Conservation (phyloP, 768 basidiomycete species). For the Cystobasidiopsis lactophilus region DNA sequence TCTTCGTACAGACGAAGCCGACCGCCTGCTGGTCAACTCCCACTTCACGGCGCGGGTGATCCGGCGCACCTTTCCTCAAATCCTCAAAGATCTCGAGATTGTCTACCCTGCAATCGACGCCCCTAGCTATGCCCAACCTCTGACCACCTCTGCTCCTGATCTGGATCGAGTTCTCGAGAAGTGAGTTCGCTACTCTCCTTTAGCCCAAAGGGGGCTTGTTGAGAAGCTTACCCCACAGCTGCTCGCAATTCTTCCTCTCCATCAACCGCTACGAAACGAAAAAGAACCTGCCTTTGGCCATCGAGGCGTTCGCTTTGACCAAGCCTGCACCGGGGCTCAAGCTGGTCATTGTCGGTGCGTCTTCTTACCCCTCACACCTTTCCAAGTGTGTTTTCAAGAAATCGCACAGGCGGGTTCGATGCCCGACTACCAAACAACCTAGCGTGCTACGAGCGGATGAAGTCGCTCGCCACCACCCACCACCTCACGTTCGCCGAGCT, state of each 20-base stretch:
- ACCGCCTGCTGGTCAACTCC: slow-evolving; percentile 78
- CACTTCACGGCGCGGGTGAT: slow-evolving; percentile 70
- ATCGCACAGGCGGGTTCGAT: slow-evolving; percentile 58
- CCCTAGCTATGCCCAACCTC: neutral
- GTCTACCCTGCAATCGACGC: slow-evolving; percentile 84
- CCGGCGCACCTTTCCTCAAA: slow-evolving; percentile 46
- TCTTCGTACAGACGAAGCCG: slow-evolving; percentile 71
- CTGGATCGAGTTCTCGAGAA: slow-evolving; percentile 4
- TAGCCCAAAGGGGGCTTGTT: no score
- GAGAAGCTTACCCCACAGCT: no score
- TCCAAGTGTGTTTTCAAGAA: neutral
- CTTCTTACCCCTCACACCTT: neutral
- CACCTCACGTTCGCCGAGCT: slow-evolving; percentile 29
- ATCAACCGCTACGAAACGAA: slow-evolving; percentile 90
- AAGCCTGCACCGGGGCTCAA: slow-evolving; percentile 30
- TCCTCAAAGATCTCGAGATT: slow-evolving; percentile 42
- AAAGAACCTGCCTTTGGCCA: slow-evolving; percentile 68
- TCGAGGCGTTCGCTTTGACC: slow-evolving; percentile 49
- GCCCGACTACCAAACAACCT: slow-evolving; percentile 66
- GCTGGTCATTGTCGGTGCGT: slow-evolving; percentile 54
- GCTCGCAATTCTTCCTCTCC: slow-evolving; percentile 50
- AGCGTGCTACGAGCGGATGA: slow-evolving; percentile 37
- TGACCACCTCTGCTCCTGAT: no score
- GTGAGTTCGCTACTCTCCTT: neutral
- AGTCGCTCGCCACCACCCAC: slow-evolving; percentile 35